Evolutionary conservation across 2,329 filamentous ascomycete genomes (phyloP).

Genomic region (Septoria petroselini): DNA sequence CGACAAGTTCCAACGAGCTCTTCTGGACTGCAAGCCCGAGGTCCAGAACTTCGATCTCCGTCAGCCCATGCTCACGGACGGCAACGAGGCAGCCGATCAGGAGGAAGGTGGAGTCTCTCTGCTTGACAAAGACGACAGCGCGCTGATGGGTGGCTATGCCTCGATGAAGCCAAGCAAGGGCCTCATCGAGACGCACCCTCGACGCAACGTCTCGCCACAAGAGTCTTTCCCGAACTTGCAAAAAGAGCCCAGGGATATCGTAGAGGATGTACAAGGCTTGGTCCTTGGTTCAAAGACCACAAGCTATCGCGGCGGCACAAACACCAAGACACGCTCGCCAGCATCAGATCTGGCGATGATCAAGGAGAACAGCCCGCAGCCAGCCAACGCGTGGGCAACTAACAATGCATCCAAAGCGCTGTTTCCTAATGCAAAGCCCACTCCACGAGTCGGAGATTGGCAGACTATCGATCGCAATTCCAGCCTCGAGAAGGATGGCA

Average conservation of each 20-base stretch:
- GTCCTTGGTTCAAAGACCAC: conserved; percentile 7
- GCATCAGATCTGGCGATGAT: no score
- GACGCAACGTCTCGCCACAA: background rate
- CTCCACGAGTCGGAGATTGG: conserved; percentile 17
- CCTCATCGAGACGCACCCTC: conserved; percentile 13
- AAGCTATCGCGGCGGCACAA: background rate
- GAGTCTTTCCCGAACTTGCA: background rate
- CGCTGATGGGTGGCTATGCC: conserved; percentile 24
- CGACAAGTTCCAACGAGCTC: conserved; percentile 26
- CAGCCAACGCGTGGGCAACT: conserved; percentile 10
- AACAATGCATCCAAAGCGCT: conserved; percentile 15
- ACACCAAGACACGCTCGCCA: background rate
- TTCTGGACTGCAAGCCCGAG: conserved; percentile 4
- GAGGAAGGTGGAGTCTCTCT: conserved; percentile 22
- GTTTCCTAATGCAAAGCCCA: conserved; percentile 17
- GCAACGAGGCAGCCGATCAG: conserved; percentile 9
- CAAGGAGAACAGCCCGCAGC: background rate
- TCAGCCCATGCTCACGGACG: conserved; percentile 7
- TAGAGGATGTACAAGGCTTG: conserved; percentile 11
- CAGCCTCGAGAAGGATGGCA: conserved; percentile 7
- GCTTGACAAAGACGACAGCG: conserved; percentile 22
- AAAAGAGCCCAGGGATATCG: background rate
- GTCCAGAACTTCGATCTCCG: conserved; percentile 1
- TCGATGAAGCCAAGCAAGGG: conserved; percentile 16
- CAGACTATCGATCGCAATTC: conserved; percentile 9